Percentiles rank a stretch among this genome's conserved stretches.
These are phyloP conservation scores for Xylariaceae sp. DNA, from an alignment of 2,329 filamentous ascomycete species.

Conservation along the genomic window DNA sequence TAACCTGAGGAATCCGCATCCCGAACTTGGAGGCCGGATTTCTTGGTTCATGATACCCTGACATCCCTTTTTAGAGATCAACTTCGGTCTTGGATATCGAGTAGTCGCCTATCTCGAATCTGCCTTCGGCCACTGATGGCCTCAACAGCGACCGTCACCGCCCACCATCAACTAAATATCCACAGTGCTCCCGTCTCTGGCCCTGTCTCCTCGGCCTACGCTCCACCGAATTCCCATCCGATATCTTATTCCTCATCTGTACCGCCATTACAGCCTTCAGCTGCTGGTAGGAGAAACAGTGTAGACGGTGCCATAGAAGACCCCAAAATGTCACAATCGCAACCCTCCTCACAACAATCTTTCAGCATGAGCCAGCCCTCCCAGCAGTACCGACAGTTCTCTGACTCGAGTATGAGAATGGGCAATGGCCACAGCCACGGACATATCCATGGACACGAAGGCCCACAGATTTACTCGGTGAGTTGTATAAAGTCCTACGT, in stretches of 20 bases:
- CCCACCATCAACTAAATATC: constrained; percentile 26
- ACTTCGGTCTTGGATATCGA: constrained; percentile 2
- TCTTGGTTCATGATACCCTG: no score
- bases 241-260: constrained; percentile 16
- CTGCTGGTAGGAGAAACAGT: constrained; percentile 24
- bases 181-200: constrained; percentile 6
- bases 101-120: constrained; percentile 9
- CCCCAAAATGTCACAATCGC: constrained; percentile 51
- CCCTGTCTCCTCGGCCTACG: constrained; percentile 14
- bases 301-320: constrained; percentile 29
- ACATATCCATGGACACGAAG: constrained; percentile 36
- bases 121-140: constrained; percentile 39
- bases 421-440: constrained; percentile 37
- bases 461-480: constrained; percentile 66
- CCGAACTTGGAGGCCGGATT: no score
- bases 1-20: not conserved
- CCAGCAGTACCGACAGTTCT: constrained; percentile 48
- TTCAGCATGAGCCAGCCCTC: constrained; percentile 57
- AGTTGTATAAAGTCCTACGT: constrained; percentile 26
- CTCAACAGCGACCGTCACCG: constrained; percentile 40
- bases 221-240: constrained; percentile 12
- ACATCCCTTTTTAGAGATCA: not conserved
- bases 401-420: constrained; percentile 41
- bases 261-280: constrained; percentile 11
- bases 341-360: constrained; percentile 57